Base-by-base conservation (phyloP, 2,329 filamentous ascomycete genomes). In the Coniochaeta sp. region DNA sequence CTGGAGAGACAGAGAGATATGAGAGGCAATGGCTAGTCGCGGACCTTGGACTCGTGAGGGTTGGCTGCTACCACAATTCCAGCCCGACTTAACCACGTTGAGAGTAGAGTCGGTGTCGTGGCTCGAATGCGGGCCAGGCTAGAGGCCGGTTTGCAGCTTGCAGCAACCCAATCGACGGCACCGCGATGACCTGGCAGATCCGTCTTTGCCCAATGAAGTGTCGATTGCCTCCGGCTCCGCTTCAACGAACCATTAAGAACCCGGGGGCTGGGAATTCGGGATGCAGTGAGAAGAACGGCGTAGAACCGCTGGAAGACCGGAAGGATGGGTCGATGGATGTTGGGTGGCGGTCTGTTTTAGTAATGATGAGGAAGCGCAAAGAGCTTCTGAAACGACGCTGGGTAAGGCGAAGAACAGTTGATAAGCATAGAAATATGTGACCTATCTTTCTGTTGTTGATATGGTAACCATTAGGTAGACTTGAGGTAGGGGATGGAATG, bases 91-190 rank as follows among this genome's bases (percentile, higher is more conserved):
- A 67, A 69, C 69, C 69, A 69, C 70, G 67, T 70, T 72, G 65
- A 70, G 66, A 67, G 67, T 68, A 68, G 68, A 68, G 65, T 65
- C 67, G 12, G 66, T 74, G 73, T 74, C 73, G 73, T 75, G 73
- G 73, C 73, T 74, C 73, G 72, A 74, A 73, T 75, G 72, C 72
- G 68, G 69, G 68, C 68, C 62, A 58, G 36, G 38, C 52, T 60
- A 26, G 40, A 58, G 60, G 33, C 58, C 38, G 63, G 64, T 64
- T 66, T 70, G 65, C 67, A 69, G 69, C 65, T 60, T 70, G 69
- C 69, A 70, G 69, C 66, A 66, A 67, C 68, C 69, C 68, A 71
- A 71, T 70, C 62, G 63, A 63, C 67, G 66, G 67, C 60, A 67
- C 63, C 61, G 58, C 60, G 64, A 66, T 58, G 64, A 62, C 63